Evolutionary conservation across 2,329 filamentous ascomycete species (phyloP), one percentile per base, ranked within the genome.

Genomic region (Fusarium poae): DNA sequence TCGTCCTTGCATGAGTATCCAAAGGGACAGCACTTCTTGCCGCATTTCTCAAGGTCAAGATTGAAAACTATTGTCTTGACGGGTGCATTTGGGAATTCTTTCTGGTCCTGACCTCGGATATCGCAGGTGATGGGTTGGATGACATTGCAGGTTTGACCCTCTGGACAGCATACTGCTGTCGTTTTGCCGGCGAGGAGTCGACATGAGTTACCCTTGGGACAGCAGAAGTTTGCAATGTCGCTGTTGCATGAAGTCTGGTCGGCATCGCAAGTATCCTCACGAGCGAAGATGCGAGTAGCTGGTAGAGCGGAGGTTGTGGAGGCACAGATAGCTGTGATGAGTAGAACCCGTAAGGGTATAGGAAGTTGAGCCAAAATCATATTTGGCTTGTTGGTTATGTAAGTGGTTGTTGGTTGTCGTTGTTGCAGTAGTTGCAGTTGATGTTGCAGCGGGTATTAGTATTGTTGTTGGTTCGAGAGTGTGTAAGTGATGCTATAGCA

Each of bases 91-190:
- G 89, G 88, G 66, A 88, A 80, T 20, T 79, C 70, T 11, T 79
- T 82, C 4, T 87, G 83, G 71, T 93, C 86, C 74, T 93, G 89
- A 44, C 85, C 81, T 9, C 76, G 61, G 30, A 67, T 68, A 34
- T 68, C 65, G 21, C 65, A 68, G 10, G 65, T 68, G 21, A 68
- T 68, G 29, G 65, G 65, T 23, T 55, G 34, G 71, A 94, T 91
- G 48, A 77, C 82, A n/a, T 79, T 71, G 80, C 92, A 94, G 72
- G 83, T 82, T 35, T 72, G 73, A 35, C 83, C 86, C 2, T 77
- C 68, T 2, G 91, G 91, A 75, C 92, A 94, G 81, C 92, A 94
- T 49, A 94, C 81, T 16, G 90, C 84, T 0, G 91, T 92, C 8
- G 89, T 90, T 44, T 83, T 80, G n/a, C 81, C 86, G 13, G 89